Percentiles rank a stretch among this genome's conserved stretches.
phyloP scores from a whole-genome alignment of 2,329 filamentous ascomycete genomes.

The Sphaerulina populicola region DNA sequence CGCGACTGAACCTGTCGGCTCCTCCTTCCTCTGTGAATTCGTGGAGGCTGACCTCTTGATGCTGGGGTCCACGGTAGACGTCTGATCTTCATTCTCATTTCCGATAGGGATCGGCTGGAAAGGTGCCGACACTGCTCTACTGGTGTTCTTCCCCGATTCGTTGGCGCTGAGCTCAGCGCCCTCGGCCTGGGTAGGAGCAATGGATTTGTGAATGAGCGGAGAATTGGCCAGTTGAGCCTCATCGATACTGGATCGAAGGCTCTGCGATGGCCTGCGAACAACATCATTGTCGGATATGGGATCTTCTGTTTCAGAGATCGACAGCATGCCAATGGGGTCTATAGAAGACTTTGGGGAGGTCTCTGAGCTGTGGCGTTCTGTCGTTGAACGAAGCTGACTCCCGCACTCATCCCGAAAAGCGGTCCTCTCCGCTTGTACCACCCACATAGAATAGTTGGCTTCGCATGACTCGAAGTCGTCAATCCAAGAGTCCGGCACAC shows the following conservation, averaged over 20 bases:
- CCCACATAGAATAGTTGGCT: constrained; percentile 69
- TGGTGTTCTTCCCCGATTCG: not conserved
- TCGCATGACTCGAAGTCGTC: constrained; percentile 77
- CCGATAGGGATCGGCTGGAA: not conserved
- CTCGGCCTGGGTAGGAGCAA: not conserved
- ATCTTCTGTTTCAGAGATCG: constrained; percentile 12
- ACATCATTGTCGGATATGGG: constrained; percentile 12
- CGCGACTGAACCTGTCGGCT: constrained; percentile 13
- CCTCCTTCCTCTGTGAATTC: constrained; percentile 5
- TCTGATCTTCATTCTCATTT: not conserved
- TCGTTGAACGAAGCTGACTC: not conserved
- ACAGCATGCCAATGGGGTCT: not conserved
- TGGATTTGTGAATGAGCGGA: not conserved
- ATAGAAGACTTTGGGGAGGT: not conserved
- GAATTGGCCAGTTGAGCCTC: not conserved
- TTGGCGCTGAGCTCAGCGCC: not conserved
- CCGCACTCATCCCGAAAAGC: constrained; percentile 57
- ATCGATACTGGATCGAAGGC: constrained; percentile 5
- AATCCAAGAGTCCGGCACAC: constrained; percentile 77
- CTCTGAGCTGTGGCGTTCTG: not conserved
- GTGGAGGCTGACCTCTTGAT: constrained; percentile 6
- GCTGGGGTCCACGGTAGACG: not conserved
- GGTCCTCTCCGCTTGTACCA: constrained; percentile 63
- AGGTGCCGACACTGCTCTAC: constrained; percentile 1
- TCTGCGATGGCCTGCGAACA: constrained; percentile 12